phyloP scores from a whole-genome alignment of 306 rosid genomes.

The Prunus mongolica region DNA sequence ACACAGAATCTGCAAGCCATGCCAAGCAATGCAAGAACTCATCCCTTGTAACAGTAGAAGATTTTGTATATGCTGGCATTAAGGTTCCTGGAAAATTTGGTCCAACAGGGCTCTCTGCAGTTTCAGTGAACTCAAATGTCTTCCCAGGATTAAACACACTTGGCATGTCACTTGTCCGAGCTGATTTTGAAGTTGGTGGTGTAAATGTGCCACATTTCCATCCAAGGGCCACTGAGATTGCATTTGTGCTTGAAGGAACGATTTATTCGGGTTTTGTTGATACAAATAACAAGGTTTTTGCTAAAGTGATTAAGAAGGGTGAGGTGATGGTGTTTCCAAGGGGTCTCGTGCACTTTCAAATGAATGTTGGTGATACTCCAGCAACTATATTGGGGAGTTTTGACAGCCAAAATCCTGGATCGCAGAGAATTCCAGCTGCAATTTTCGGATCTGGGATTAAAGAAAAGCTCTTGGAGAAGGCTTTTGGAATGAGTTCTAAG shows the following conservation, averaged over 20 bases:
- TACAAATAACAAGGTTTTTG: slow-evolving; percentile 58
- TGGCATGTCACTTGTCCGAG: slow-evolving; percentile 77
- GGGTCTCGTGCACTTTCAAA: slow-evolving; percentile 82
- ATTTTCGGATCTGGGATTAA: slow-evolving; percentile 77
- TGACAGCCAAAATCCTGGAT: slow-evolving; percentile 90
- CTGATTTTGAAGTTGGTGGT: slow-evolving; percentile 79
- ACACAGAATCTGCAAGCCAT: slow-evolving; percentile 17
- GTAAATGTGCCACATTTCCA: slow-evolving; percentile 78
- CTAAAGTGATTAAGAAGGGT: slow-evolving; percentile 79
- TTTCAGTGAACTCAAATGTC: slow-evolving; percentile 57
- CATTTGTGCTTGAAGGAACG: slow-evolving; percentile 68
- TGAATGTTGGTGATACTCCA: slow-evolving; percentile 82
- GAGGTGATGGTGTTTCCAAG: slow-evolving; percentile 92
- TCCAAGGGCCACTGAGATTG: slow-evolving; percentile 88
- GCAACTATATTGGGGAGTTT: slow-evolving; percentile 83
- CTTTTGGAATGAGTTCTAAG: slow-evolving; percentile 64
- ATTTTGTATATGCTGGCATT: slow-evolving; percentile 70
- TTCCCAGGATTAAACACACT: slow-evolving; percentile 93
- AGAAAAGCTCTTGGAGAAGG: slow-evolving; percentile 77
- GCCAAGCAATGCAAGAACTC: slow-evolving; percentile 63
- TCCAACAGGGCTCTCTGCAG: slow-evolving; percentile 53
- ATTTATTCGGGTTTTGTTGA: slow-evolving; percentile 84
- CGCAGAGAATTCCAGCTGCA: slow-evolving; percentile 57
- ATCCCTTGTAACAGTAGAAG: slow-evolving; percentile 59
- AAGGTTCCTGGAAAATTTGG: slow-evolving; percentile 57